Conservation (phyloP, 2,329 filamentous ascomycete species). For the Arthroderma sp. region DNA sequence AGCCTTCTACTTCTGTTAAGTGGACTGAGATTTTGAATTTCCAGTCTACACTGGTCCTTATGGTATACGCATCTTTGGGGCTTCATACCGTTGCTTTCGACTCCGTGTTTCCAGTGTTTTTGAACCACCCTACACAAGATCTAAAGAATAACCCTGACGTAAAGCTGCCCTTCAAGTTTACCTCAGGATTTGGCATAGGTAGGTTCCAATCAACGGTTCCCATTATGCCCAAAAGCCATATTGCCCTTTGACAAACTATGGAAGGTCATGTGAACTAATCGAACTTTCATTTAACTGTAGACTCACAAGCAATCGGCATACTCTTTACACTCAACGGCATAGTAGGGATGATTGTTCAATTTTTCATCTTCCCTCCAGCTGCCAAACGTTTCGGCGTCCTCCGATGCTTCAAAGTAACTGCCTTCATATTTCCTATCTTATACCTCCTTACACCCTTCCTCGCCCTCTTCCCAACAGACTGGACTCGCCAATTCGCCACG, state of each 20-base stretch:
- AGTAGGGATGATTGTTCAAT: conserved; percentile 68
- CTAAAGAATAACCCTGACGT: conserved; percentile 45
- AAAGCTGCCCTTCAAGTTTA: conserved; percentile 65
- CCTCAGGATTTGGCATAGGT: conserved; percentile 62
- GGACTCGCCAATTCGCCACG: conserved; percentile 47
- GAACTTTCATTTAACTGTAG: conserved; percentile 24
- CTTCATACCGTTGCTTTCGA: conserved; percentile 77
- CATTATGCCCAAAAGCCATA: background rate
- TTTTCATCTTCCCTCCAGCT: conserved; percentile 67
- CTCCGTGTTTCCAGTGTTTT: conserved; percentile 76
- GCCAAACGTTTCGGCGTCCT: conserved; percentile 64
- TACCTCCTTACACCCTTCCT: conserved; percentile 78
- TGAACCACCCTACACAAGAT: conserved; percentile 57
- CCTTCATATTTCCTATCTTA: conserved; percentile 56
- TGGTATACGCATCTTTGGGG: conserved; percentile 68
- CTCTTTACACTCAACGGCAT: conserved; percentile 78
- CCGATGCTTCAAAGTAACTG: conserved; percentile 57
- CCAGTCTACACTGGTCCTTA: conserved; percentile 62
- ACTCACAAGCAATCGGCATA: conserved; percentile 64
- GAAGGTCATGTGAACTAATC: background rate
- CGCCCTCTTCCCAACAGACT: conserved; percentile 45
- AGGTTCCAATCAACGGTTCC: conserved; percentile 11
- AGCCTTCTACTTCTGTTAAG: conserved; percentile 16
- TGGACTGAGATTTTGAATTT: conserved; percentile 57
- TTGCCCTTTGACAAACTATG: background rate